phyloP scores from a whole-genome alignment of 108 stramenopile genomes.

The Fragilariopsis cylindrus region DNA sequence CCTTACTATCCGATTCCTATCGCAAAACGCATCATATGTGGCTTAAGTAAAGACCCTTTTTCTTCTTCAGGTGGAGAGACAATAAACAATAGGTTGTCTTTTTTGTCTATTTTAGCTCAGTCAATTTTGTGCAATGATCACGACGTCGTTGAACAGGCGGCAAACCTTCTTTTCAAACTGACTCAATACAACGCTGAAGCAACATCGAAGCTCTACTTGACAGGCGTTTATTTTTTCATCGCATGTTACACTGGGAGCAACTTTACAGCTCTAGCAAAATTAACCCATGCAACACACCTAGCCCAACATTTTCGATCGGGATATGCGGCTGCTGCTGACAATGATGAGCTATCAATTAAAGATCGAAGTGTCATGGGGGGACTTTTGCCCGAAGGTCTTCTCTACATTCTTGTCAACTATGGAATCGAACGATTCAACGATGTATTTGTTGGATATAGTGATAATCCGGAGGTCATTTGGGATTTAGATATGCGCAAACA shows the following conservation, averaged over 20 bases:
- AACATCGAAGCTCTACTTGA: slow-evolving; percentile 71
- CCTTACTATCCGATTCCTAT: slow-evolving; percentile 80
- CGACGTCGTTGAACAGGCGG: slow-evolving; percentile 58
- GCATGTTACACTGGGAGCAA: slow-evolving; percentile 68
- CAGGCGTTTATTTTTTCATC: slow-evolving; percentile 75
- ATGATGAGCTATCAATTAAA: slow-evolving; percentile 47
- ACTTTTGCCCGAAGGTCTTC: slow-evolving; percentile 71
- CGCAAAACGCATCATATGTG: slow-evolving; percentile 75
- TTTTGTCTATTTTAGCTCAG: slow-evolving; percentile 59
- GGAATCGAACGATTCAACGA: slow-evolving; percentile 66
- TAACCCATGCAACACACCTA: slow-evolving; percentile 64
- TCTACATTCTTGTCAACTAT: slow-evolving; percentile 70
- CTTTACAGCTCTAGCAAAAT: slow-evolving; percentile 48
- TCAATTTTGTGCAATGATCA: slow-evolving; percentile 64
- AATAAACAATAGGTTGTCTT: slow-evolving; percentile 18
- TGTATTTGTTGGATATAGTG: slow-evolving; percentile 61
- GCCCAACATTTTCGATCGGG: slow-evolving; percentile 69
- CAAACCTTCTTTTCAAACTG: slow-evolving; percentile 54
- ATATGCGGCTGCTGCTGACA: slow-evolving; percentile 65
- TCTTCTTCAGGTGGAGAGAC: slow-evolving; percentile 8
- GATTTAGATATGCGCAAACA: slow-evolving; percentile 72
- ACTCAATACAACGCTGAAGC: slow-evolving; percentile 69
- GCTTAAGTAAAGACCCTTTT: slow-evolving; percentile 36
- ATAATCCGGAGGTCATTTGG: slow-evolving; percentile 90
- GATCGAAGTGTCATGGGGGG: slow-evolving; percentile 68